Conservation (phyloP, 2,329 filamentous ascomycete genomes). For the Fusarium sp. region DNA sequence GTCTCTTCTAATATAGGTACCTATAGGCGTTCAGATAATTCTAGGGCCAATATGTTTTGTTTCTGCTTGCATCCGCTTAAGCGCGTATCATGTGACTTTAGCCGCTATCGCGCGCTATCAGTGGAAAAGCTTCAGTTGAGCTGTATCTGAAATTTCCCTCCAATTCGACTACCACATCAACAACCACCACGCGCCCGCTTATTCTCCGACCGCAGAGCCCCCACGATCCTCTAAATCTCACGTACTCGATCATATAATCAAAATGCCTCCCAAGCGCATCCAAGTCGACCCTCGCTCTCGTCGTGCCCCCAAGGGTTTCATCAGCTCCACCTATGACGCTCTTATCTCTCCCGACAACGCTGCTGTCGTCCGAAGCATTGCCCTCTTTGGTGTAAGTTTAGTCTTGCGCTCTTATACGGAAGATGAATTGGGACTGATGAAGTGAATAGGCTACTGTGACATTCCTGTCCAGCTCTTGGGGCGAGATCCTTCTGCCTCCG, state of each 20-base stretch:
- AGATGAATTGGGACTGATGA: slow-evolving; percentile 2
- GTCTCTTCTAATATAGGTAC: no score
- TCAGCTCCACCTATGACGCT: slow-evolving; percentile 69
- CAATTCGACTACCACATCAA: slow-evolving; percentile 18
- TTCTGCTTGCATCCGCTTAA: background rate
- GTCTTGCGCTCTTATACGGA: background rate
- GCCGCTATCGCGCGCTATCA: slow-evolving; percentile 24
- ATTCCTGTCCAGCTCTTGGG: slow-evolving; percentile 75
- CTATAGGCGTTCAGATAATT: background rate
- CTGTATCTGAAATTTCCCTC: slow-evolving; percentile 40
- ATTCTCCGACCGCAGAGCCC: slow-evolving; percentile 16
- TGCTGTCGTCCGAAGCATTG: slow-evolving; percentile 74
- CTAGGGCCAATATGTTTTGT: background rate
- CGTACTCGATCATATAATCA: slow-evolving; percentile 28
- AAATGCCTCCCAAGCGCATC: slow-evolving; percentile 74
- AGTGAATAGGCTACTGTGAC: slow-evolving; percentile 68
- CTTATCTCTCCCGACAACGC: slow-evolving; percentile 76
- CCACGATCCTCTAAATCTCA: background rate
- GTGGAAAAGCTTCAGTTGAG: slow-evolving; percentile 32
- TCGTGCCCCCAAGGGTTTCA: slow-evolving; percentile 61
- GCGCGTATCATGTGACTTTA: slow-evolving; percentile 44
- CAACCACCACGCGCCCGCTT: slow-evolving; percentile 4
- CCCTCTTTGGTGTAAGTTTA: slow-evolving; percentile 73
- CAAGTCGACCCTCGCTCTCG: slow-evolving; percentile 58
- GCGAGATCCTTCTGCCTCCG: slow-evolving; percentile 75